Percentiles rank a stretch among this genome's conserved stretches.
These are phyloP conservation scores for Candida oleophila DNA, from an alignment of 805 yeast genomes.

Conservation along the genomic window DNA sequence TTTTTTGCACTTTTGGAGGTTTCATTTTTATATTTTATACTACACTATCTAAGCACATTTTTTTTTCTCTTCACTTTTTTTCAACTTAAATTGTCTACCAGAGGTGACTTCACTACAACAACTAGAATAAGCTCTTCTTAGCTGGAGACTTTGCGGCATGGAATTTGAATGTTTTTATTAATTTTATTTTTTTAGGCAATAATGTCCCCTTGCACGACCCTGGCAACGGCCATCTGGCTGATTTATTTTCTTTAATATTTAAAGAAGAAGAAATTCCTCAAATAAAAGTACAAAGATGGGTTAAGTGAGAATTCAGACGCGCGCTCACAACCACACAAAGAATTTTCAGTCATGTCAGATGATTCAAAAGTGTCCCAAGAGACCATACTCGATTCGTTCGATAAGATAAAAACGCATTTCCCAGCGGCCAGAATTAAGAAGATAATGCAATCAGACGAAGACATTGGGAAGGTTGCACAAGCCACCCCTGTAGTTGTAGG, in stretches of 20 bases:
- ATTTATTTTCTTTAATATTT: constrained; percentile 4
- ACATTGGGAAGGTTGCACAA: constrained; percentile 96
- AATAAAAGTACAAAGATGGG: not conserved
- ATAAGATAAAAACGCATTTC: constrained; percentile 72
- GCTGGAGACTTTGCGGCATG: too few species aligned
- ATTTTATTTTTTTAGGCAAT: not conserved
- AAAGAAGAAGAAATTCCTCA: constrained; percentile 9
- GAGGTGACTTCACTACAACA: too few species aligned
- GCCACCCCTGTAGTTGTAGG: constrained; percentile 99
- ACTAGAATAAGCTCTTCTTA: too few species aligned
- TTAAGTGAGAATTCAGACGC: not conserved
- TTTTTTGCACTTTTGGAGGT: too few species aligned
- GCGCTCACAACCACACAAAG: constrained; percentile 1
- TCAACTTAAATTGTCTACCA: too few species aligned
- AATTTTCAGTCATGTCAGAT: constrained; percentile 4
- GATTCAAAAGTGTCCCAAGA: constrained; percentile 25
- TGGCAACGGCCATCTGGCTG: not conserved
- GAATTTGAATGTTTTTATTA: not conserved
- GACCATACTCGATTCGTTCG: constrained; percentile 35
- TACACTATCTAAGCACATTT: too few species aligned
- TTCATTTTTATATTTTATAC: too few species aligned
- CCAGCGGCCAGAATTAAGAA: constrained; percentile 94
- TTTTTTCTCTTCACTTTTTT: too few species aligned
- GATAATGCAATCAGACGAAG: constrained; percentile 97
- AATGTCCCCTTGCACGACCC: not conserved